Evolutionary conservation across 257 asterid species (phyloP).

Genomic region (Catharanthus roseus): DNA sequence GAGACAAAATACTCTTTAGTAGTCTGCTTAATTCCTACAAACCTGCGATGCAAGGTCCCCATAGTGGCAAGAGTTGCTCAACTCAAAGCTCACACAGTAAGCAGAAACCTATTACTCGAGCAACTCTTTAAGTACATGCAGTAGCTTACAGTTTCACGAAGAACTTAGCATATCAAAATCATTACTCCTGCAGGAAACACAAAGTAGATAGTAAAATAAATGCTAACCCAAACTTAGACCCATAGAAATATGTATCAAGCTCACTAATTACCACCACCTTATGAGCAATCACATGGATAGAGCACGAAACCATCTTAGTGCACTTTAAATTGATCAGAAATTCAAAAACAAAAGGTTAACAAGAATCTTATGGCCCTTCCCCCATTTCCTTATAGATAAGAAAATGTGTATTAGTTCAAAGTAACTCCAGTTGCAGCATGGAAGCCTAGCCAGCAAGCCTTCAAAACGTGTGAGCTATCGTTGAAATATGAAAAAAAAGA

Average conservation of each 20-base stretch:
- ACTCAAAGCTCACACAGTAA: constrained; percentile 45
- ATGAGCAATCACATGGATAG: not conserved
- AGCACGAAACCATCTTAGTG: not conserved
- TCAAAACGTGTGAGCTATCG: not conserved
- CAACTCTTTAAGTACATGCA: constrained; percentile 27
- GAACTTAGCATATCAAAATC: constrained; percentile 20
- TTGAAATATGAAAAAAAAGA: not conserved
- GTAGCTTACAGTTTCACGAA: constrained; percentile 30
- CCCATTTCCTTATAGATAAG: not conserved
- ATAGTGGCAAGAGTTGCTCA: constrained; percentile 51
- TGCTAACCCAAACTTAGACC: not conserved
- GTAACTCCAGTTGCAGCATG: not conserved
- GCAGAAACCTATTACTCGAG: constrained; percentile 39
- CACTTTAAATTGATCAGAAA: too few relatives aligned
- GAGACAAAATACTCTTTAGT: not conserved
- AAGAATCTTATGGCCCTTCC: not conserved
- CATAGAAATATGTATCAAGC: not conserved
- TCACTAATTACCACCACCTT: not conserved
- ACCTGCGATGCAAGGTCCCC: constrained; percentile 93
- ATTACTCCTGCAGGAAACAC: constrained; percentile 35
- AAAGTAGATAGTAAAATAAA: not conserved
- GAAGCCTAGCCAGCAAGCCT: not conserved
- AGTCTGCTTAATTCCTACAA: constrained; percentile 8
- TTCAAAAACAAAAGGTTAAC: not conserved
- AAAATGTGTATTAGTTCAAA: not conserved